A percentile compares a stretch with the other conserved stretches of the same genome.
These are phyloP conservation scores for Xylariomycetidae sp. DNA, from an alignment of 2,329 filamentous ascomycete species.

Conservation along the genomic window DNA sequence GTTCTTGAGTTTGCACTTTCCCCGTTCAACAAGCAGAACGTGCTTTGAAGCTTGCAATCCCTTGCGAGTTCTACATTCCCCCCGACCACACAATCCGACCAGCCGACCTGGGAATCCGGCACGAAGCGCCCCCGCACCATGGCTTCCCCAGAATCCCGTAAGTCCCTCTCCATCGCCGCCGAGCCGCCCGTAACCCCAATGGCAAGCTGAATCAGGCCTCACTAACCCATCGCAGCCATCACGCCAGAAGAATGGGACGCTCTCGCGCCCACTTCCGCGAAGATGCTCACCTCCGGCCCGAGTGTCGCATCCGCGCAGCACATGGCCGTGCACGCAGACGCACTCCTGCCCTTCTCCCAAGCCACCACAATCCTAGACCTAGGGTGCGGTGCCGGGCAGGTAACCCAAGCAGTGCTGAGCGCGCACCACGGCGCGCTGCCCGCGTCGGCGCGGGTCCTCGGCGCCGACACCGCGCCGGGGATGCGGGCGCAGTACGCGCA, in stretches of 20 bases:
- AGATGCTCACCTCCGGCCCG: slow-evolving; percentile 7
- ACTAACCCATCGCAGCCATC: background rate
- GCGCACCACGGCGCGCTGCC: slow-evolving; percentile 2
- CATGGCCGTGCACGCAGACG: slow-evolving; percentile 6
- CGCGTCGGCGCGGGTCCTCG: slow-evolving; percentile 5
- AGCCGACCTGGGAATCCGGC: too few species aligned
- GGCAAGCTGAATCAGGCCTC: too few species aligned
- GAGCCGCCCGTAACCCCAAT: too few species aligned
- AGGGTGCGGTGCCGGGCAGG: slow-evolving; percentile 11
- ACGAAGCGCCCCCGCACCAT: too few species aligned
- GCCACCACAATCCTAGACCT: slow-evolving; percentile 10
- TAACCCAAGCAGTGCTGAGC: slow-evolving; percentile 9
- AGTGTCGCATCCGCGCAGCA: slow-evolving; percentile 8
- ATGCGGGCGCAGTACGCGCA: slow-evolving; percentile 9
- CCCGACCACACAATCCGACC: too few species aligned
- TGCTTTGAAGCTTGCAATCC: too few species aligned
- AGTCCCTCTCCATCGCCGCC: too few species aligned
- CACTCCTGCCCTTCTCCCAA: slow-evolving; percentile 8
- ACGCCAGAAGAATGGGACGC: background rate
- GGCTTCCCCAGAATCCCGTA: too few species aligned
- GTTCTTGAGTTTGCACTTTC: too few species aligned
- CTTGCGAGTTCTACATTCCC: too few species aligned
- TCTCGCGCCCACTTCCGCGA: background rate
- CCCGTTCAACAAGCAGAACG: too few species aligned
- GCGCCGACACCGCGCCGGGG: slow-evolving; percentile 9